Evolutionary conservation across 2,329 filamentous ascomycete genomes (phyloP), one percentile per base, ranked within the genome.

Genomic region (Fusarium algeriense): DNA sequence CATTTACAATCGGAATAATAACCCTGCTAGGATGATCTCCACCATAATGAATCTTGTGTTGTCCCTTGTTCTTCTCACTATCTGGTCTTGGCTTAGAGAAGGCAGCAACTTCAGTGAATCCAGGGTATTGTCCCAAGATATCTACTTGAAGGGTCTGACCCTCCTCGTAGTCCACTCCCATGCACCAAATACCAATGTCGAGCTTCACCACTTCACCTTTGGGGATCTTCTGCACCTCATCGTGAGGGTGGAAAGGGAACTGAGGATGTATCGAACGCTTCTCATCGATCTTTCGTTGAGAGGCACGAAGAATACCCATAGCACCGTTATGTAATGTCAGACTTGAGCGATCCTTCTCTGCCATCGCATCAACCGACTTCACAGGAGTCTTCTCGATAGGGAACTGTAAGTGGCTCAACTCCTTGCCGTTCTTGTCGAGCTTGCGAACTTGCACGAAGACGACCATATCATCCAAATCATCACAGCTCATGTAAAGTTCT

Each of bases 401-500:
- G 7, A 66, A 66, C 17, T 66, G 63, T 2, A 66, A 37, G 32
- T 66, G 63, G 14, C 62, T 67, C 6, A 66, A 40, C 30, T 66
- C 63, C 5, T 60, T 66, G 40, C 63, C 63, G 1, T 43, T 15
- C 23, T 67, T 60, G 17, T 66, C 63, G 2, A 66, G 40, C 53
- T 66, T 66, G 8, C 63, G 62, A 10, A 66, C 40, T 28, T 66
- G 63, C 4, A 64, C 41, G 23, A 66, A 66, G 1, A 66, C 40
- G 3, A 66, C 61, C 63, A 66, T 67, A 1, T 66, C 63, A 1
- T 66, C 61, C 26, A 61, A 35, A 7, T 61, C 72, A 13, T 71
- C 61, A 2, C 72, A 70, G 20, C 69, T 71, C 69, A 72, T 69
- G 26, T 72, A 72, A 0, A 71, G 45, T 10, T 71, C 69, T 8